Percentiles rank a stretch among this genome's conserved stretches.
Evolutionary conservation across 2,329 filamentous ascomycete genomes (phyloP).

Genomic region (Fusarium paranaense): DNA sequence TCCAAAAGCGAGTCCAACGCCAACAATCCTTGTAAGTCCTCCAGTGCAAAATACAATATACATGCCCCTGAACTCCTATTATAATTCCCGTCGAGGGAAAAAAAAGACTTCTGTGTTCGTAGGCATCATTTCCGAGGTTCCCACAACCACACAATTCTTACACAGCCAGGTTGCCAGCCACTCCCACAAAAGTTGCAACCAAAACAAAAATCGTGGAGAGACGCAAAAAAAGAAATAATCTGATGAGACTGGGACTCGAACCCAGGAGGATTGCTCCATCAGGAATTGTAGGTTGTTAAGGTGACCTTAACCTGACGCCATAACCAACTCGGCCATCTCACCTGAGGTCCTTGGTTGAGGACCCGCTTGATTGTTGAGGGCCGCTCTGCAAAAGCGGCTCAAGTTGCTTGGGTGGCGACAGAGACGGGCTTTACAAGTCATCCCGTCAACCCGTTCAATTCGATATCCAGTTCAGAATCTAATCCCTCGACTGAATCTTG

Average conservation of each 20-base stretch:
- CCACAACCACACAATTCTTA: neutral
- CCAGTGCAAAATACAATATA: conserved; percentile 1
- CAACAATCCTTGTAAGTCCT: conserved; percentile 8
- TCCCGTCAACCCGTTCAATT: neutral
- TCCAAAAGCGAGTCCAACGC: conserved; percentile 14
- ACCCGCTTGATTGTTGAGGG: conserved; percentile 33
- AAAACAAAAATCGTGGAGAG: conserved; percentile 9
- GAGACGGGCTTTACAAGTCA: neutral
- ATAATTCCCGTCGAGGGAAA: conserved; percentile 6
- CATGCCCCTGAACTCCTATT: conserved; percentile 30
- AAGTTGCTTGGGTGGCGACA: conserved; percentile 6
- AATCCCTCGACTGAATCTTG: conserved; percentile 77
- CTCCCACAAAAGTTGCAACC: neutral
- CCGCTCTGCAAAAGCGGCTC: conserved; percentile 8
- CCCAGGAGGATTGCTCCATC: conserved; percentile 45
- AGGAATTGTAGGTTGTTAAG: conserved; percentile 39
- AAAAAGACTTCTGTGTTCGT: neutral
- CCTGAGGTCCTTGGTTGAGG: conserved; percentile 17
- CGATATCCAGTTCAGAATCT: conserved; percentile 13
- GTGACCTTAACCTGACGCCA: conserved; percentile 44
- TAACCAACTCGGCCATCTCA: conserved; percentile 46
- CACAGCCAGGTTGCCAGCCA: neutral
- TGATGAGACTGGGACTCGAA: conserved; percentile 45
- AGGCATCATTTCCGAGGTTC: neutral
- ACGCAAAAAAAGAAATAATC: conserved; percentile 26